phyloP scores from a whole-genome alignment of 371 early-diverging fungal species.

The Capillidium heterosporum region DNA sequence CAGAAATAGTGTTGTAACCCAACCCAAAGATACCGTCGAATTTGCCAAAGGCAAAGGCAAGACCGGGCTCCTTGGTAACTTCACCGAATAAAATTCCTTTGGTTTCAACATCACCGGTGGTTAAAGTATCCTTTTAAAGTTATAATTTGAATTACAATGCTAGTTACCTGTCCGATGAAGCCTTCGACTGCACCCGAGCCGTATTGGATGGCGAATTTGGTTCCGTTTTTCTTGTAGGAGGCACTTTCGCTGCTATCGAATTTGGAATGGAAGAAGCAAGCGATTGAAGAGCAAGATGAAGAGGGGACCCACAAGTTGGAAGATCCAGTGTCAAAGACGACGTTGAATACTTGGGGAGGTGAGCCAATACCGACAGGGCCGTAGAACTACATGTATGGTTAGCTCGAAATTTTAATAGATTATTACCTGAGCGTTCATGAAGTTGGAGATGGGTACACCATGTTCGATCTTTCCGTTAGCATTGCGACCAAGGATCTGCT shows the following conservation, averaged over 20 bases:
- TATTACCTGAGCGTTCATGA: conserved; percentile 80
- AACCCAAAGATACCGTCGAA: conserved; percentile 92
- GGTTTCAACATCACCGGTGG: conserved; percentile 44
- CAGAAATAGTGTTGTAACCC: conserved; percentile 77
- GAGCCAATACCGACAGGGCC: conserved; percentile 70
- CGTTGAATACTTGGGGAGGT: conserved; percentile 74
- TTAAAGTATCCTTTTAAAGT: conserved; percentile 34
- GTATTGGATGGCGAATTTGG: conserved; percentile 76
- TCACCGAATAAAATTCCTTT: conserved; percentile 71
- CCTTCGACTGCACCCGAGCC: conserved; percentile 87
- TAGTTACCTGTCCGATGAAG: conserved; percentile 42
- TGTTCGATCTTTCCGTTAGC: conserved; percentile 35
- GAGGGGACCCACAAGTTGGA: conserved; percentile 94
- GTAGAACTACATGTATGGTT: conserved; percentile 38
- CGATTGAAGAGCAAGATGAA: conserved; percentile 77
- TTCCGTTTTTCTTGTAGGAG: conserved; percentile 67
- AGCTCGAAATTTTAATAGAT: neutral
- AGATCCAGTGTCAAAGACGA: conserved; percentile 90
- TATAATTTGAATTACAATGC: conserved; percentile 3
- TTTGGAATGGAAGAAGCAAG: conserved; percentile 79
- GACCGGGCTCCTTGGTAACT: conserved; percentile 78
- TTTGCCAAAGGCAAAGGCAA: conserved; percentile 63
- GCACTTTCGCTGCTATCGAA: conserved; percentile 54
- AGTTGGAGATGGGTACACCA: conserved; percentile 79
- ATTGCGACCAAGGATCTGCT: conserved; percentile 24